These are phyloP conservation scores for Cynanchum wilfordii DNA, from an alignment of 257 asterid species.

Conservation along the genomic window DNA sequence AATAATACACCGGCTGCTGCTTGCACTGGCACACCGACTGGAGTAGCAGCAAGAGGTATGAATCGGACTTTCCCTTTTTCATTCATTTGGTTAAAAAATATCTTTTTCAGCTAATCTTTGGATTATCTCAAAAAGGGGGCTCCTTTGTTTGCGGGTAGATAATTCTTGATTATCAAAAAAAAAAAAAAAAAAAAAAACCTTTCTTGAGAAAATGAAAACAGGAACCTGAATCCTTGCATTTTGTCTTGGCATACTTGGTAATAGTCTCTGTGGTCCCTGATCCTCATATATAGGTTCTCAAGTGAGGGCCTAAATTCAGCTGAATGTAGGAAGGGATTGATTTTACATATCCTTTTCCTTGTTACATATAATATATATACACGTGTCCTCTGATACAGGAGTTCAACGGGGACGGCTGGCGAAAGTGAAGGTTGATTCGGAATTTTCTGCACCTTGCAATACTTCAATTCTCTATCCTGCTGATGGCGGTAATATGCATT, in stretches of 20 bases:
- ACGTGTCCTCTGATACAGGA: not conserved
- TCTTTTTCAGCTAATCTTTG: not conserved
- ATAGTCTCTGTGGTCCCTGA: slow-evolving; percentile 8
- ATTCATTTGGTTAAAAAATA: not conserved
- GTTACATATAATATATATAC: too few species aligned
- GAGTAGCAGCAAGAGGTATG: slow-evolving; percentile 31
- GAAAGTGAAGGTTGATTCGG: slow-evolving; percentile 55
- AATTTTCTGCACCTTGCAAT: slow-evolving; percentile 55
- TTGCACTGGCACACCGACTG: slow-evolving; percentile 12
- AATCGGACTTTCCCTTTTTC: not conserved
- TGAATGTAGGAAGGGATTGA: not conserved
- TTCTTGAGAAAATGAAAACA: not conserved
- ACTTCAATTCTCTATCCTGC: slow-evolving; percentile 69
- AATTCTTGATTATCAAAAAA: not conserved
- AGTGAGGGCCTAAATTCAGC: not conserved
- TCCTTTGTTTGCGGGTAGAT: not conserved
- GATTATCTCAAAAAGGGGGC: not conserved
- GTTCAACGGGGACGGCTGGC: slow-evolving; percentile 42
- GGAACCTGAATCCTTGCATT: not conserved
- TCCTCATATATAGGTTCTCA: not conserved
- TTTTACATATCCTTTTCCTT: not conserved
- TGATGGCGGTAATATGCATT: slow-evolving; percentile 85
- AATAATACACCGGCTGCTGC: slow-evolving; percentile 13
- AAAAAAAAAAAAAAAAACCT: not conserved
- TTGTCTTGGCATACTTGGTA: not conserved